Conservation (phyloP, 2,329 filamentous ascomycete genomes). For the Pseudonectria foliicola region DNA sequence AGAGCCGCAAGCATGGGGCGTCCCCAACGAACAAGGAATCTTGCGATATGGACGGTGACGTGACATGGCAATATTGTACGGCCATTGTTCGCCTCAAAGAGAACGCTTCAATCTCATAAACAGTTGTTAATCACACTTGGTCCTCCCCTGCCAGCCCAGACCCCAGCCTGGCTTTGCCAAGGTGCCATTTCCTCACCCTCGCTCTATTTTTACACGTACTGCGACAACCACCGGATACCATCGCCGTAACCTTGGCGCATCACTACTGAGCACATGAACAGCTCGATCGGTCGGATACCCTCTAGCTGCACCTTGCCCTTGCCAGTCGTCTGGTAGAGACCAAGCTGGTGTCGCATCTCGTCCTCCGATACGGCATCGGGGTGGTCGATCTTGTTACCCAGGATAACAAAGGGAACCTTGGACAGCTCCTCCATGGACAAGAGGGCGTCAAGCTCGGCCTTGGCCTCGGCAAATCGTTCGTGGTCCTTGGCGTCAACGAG, state of each 20-base stretch:
- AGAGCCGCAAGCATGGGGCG: neutral
- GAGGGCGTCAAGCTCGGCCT: constrained; percentile 92
- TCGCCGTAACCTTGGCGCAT: constrained; percentile 96
- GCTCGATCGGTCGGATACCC: constrained; percentile 89
- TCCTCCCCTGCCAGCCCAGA: constrained; percentile 9
- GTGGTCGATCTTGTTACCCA: constrained; percentile 99
- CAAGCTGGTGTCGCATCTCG: constrained; percentile 84
- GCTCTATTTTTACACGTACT: constrained; percentile 63
- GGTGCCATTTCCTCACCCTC: too few relatives aligned
- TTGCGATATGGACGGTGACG: constrained; percentile 3
- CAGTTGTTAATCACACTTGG: constrained; percentile 18
- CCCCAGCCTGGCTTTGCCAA: constrained; percentile 17
- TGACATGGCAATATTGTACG: constrained; percentile 25
- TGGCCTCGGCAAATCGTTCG: constrained; percentile 88
- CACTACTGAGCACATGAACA: constrained; percentile 98
- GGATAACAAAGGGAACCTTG: constrained; percentile 91
- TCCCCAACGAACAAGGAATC: constrained; percentile 3
- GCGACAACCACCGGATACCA: constrained; percentile 83
- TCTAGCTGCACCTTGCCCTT: constrained; percentile 92
- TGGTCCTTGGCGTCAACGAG: constrained; percentile 96
- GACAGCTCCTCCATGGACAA: constrained; percentile 93
- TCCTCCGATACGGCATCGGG: constrained; percentile 93
- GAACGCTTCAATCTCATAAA: constrained; percentile 28
- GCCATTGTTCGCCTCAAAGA: constrained; percentile 28
- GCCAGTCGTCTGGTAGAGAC: constrained; percentile 91